Conservation (phyloP, 2,329 filamentous ascomycete species). For the Botryotinia narcissicola region DNA sequence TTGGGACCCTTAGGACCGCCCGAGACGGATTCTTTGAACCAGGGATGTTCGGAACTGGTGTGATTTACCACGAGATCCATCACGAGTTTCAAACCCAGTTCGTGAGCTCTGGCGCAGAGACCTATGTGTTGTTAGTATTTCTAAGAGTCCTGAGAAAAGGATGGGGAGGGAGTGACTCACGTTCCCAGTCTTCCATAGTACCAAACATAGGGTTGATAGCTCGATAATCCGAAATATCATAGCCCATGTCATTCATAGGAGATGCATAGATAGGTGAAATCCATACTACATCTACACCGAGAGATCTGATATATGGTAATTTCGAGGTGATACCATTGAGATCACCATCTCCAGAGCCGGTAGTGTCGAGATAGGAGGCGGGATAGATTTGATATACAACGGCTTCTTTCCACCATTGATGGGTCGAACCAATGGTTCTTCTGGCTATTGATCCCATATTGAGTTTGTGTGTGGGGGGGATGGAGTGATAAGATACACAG, state of each 20-base stretch:
- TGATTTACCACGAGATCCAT: constrained; percentile 75
- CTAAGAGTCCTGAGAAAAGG: fast-evolving
- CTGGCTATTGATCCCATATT: constrained; percentile 6
- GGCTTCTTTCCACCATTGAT: constrained; percentile 43
- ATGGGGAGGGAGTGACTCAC: constrained; percentile 15
- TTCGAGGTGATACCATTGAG: constrained; percentile 62
- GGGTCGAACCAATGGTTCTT: constrained; percentile 15
- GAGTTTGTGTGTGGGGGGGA: too few species aligned
- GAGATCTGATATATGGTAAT: constrained; percentile 57
- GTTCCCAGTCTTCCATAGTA: constrained; percentile 63
- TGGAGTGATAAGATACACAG: background rate
- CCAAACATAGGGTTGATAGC: constrained; percentile 66
- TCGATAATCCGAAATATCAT: constrained; percentile 69
- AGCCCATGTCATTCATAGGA: constrained; percentile 68
- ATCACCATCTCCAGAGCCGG: constrained; percentile 59
- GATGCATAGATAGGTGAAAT: constrained; percentile 63
- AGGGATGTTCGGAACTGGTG: constrained; percentile 52
- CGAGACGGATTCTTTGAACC: constrained; percentile 56
- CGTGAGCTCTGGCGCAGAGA: constrained; percentile 59
- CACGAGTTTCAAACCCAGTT: constrained; percentile 62
- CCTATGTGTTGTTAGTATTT: background rate
- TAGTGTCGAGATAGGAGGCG: constrained; percentile 55
- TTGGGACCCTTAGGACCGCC: constrained; percentile 47
- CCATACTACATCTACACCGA: constrained; percentile 67
- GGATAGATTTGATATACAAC: constrained; percentile 59